Conservation (phyloP, 305 asterid species). For the Rubia balearica region DNA sequence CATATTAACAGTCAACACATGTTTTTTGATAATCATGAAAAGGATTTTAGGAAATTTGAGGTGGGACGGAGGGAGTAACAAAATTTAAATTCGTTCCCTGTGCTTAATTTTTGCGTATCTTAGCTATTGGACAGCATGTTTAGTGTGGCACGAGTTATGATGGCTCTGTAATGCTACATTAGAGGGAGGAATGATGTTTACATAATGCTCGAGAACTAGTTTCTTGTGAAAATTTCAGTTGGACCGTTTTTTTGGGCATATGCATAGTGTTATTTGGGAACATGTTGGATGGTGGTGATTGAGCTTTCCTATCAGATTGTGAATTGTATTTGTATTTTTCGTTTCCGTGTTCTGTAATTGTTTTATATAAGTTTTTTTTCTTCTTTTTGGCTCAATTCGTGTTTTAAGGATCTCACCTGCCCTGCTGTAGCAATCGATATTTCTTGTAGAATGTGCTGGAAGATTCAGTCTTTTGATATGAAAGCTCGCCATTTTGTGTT, state of each 20-base stretch:
- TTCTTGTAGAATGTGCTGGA: neutral
- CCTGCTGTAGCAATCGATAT: neutral
- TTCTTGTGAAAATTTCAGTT: neutral
- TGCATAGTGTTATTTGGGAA: neutral
- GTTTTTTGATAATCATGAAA: no score
- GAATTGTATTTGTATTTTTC: neutral
- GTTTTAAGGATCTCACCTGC: neutral
- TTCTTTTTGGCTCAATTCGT: neutral
- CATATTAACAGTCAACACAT: no score
- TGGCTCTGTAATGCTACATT: neutral
- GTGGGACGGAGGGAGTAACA: no score
- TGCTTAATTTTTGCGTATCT: neutral
- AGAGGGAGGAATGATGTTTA: neutral
- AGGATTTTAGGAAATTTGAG: no score
- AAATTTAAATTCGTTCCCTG: neutral
- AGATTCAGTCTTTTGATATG: neutral
- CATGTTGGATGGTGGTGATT: neutral
- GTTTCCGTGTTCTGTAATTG: neutral
- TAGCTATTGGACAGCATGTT: neutral
- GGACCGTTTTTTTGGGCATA: neutral
- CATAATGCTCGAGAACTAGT: constrained; percentile 2
- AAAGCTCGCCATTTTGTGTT: neutral
- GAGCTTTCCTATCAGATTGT: neutral
- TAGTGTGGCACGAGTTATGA: neutral
- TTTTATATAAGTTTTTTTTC: neutral